phyloP scores from a whole-genome alignment of 2,329 filamentous ascomycete species.

The Lomentospora prolificans region DNA sequence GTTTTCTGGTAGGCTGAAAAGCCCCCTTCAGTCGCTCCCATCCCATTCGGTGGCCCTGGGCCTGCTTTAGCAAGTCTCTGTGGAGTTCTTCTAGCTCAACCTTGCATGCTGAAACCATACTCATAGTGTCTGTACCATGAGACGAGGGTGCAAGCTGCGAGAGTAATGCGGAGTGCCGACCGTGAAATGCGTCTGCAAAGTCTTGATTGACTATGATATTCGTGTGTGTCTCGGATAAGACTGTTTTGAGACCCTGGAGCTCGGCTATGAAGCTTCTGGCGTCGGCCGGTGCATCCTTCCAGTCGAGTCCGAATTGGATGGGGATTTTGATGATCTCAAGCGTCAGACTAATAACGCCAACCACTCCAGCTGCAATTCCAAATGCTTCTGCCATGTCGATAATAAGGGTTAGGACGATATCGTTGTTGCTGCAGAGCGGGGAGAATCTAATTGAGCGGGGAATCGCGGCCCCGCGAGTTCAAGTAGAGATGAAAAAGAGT shows the following conservation, averaged over 20 bases:
- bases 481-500: not conserved
- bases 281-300: conserved; percentile 12
- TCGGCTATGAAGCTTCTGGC: conserved; percentile 9
- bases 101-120: not conserved
- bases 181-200: conserved; percentile 15
- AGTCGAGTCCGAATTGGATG: conserved; percentile 8
- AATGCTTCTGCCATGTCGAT: conserved; percentile 2
- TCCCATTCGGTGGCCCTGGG: conserved; percentile 10
- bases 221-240: conserved; percentile 9
- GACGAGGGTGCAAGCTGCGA: not conserved
- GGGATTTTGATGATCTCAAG: conserved; percentile 6
- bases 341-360: conserved; percentile 11
- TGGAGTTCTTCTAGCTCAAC: not conserved
- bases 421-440: not conserved
- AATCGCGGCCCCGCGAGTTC: not conserved
- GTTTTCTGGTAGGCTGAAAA: conserved; percentile 9
- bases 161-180: conserved; percentile 13
- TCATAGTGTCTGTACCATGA: not conserved
- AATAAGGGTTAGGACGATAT: not conserved
- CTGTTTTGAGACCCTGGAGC: conserved; percentile 8
- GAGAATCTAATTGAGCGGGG: not conserved
- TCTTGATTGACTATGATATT: conserved; percentile 12
- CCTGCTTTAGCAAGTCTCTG: not conserved
- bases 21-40: conserved; percentile 12
- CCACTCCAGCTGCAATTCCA: not conserved